phyloP scores from a whole-genome alignment of 805 yeast genomes.

The Scheffersomyces lignosus region DNA sequence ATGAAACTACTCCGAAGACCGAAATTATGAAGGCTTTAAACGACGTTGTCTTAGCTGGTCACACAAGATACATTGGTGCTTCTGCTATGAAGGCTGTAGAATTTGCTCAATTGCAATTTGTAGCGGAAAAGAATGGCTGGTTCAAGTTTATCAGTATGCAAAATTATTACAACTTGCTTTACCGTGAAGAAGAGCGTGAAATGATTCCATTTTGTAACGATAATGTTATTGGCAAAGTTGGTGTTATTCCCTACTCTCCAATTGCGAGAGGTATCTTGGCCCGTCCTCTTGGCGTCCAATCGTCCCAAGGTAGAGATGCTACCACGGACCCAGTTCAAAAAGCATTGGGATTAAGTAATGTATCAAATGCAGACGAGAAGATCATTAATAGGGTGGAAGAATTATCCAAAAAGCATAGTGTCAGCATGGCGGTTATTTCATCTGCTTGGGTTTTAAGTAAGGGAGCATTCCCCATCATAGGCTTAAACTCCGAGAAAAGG shows the following conservation, averaged over 20 bases:
- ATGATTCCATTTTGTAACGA: constrained; percentile 51
- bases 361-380: constrained; percentile 15
- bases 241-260: constrained; percentile 63
- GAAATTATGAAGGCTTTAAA: constrained; percentile 58
- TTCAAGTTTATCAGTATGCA: constrained; percentile 61
- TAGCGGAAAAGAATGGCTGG: constrained; percentile 60
- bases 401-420: constrained; percentile 46
- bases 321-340: constrained; percentile 10
- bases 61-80: constrained; percentile 58
- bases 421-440: constrained; percentile 55
- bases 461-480: constrained; percentile 57
- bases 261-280: constrained; percentile 55
- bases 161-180: constrained; percentile 53
- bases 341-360: constrained; percentile 9
- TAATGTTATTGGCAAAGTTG: constrained; percentile 47
- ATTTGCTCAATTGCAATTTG: constrained; percentile 53
- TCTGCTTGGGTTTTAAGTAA: constrained; percentile 55
- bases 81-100: constrained; percentile 59
- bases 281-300: constrained; percentile 35
- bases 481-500: constrained; percentile 47
- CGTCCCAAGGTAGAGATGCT: constrained; percentile 4
- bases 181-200: constrained; percentile 66
- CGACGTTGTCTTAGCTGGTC: constrained; percentile 46
- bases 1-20: constrained; percentile 43
- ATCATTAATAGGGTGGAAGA: constrained; percentile 55